phyloP scores from a whole-genome alignment of 106 monocot species.

The Triglochin maritima region DNA sequence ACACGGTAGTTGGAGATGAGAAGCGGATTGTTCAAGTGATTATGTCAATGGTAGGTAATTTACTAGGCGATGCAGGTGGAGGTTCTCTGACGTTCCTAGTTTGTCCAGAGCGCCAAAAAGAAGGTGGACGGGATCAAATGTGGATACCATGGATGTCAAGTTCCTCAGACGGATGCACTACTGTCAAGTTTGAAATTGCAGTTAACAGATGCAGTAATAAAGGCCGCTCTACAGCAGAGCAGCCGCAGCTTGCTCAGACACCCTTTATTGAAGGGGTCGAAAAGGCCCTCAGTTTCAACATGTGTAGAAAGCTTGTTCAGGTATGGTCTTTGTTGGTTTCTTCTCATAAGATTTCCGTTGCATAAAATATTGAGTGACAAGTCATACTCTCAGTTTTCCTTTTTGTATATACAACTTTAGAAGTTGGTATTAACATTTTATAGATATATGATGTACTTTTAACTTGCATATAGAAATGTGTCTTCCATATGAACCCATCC shows the following conservation, averaged over 20 bases:
- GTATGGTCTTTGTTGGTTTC: constrained; percentile 9
- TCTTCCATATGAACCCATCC: no score
- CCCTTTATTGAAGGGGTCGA: constrained; percentile 25
- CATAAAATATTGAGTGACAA: not conserved
- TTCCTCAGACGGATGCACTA: constrained; percentile 24
- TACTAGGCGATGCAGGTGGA: constrained; percentile 26
- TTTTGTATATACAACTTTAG: no score
- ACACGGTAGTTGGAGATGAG: constrained; percentile 52
- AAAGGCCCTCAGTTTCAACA: constrained; percentile 42
- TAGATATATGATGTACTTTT: no score
- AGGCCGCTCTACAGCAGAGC: constrained; percentile 1
- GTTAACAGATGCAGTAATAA: constrained; percentile 13
- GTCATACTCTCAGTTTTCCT: no score
- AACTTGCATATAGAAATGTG: no score
- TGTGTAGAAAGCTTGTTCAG: constrained; percentile 69
- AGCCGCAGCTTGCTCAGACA: constrained; percentile 6
- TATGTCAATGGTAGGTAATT: constrained; percentile 37
- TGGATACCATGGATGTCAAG: constrained; percentile 41
- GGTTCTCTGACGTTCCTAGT: constrained; percentile 36
- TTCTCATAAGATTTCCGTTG: not conserved
- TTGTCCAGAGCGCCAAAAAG: constrained; percentile 7
- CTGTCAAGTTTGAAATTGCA: constrained; percentile 45
- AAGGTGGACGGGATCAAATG: constrained; percentile 19
- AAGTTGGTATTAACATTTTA: no score
- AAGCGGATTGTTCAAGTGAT: constrained; percentile 57